phyloP scores from a whole-genome alignment of 805 yeast species.

The Barnettozyma pratensis region DNA sequence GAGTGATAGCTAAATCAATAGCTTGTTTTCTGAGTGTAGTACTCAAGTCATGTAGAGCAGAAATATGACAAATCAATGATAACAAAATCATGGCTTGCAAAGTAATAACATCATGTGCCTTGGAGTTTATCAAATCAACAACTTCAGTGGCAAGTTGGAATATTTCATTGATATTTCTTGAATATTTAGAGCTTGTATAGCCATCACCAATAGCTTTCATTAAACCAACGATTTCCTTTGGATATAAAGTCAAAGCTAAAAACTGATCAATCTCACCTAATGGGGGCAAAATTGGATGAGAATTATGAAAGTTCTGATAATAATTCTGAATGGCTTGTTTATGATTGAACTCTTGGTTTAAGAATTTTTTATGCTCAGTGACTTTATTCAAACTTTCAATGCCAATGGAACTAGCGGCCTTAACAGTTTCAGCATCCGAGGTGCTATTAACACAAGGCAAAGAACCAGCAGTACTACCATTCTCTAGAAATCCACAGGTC shows the following conservation, averaged over 20 bases:
- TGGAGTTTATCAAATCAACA: slow-evolving; percentile 24
- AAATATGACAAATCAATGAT: slow-evolving; percentile 42
- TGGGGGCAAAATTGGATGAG: slow-evolving; percentile 47
- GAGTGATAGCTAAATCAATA: slow-evolving; percentile 31
- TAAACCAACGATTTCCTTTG: slow-evolving; percentile 37
- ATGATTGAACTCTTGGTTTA: slow-evolving; percentile 16
- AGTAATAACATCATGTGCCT: slow-evolving; percentile 36
- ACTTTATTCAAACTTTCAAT: slow-evolving; percentile 10
- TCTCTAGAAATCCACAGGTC: slow-evolving; percentile 17
- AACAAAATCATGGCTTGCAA: slow-evolving; percentile 38
- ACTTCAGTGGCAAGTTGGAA: slow-evolving; percentile 32
- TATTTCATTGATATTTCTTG: slow-evolving; percentile 36
- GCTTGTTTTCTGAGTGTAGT: slow-evolving; percentile 37
- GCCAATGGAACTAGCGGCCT: slow-evolving; percentile 7
- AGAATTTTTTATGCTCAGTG: background rate
- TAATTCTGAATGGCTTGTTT: slow-evolving; percentile 24
- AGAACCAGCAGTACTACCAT: slow-evolving; percentile 9
- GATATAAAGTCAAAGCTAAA: slow-evolving; percentile 28
- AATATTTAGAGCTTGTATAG: slow-evolving; percentile 31
- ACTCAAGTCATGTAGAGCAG: slow-evolving; percentile 45
- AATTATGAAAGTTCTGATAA: slow-evolving; percentile 33
- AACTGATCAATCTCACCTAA: slow-evolving; percentile 30
- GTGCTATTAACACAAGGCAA: slow-evolving; percentile 16
- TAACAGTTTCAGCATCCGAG: background rate
- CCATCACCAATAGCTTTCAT: slow-evolving; percentile 50